A percentile compares a stretch with the other conserved stretches of the same genome.
Evolutionary conservation across 2,329 filamentous ascomycete genomes (phyloP).

Genomic region (Exophiala sp.): DNA sequence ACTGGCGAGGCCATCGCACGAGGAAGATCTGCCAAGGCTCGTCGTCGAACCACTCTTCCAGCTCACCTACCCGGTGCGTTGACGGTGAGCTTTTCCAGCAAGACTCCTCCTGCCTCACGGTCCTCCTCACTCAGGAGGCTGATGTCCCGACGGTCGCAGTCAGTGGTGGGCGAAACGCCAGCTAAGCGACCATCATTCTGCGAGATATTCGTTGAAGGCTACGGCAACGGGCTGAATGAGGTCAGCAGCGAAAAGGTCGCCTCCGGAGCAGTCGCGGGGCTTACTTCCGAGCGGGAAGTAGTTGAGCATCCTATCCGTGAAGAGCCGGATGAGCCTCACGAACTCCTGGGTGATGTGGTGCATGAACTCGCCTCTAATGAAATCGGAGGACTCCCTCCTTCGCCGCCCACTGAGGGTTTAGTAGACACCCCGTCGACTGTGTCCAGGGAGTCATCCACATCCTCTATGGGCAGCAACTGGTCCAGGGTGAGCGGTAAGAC

Average conservation of each 20-base stretch:
- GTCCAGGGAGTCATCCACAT: slow-evolving; percentile 26
- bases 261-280: slow-evolving; percentile 2
- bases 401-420: slow-evolving; percentile 12
- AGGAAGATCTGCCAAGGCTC: slow-evolving; percentile 15
- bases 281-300: slow-evolving; percentile 11
- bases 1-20: slow-evolving; percentile 8
- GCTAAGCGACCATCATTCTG: slow-evolving; percentile 23
- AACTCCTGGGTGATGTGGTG: slow-evolving; percentile 7
- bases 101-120: slow-evolving; percentile 16
- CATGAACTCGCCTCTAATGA: slow-evolving; percentile 15
- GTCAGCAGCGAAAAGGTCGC: slow-evolving; percentile 1
- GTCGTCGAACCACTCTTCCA: slow-evolving; percentile 16
- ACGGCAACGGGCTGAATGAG: slow-evolving; percentile 29
- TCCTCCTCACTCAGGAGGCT: slow-evolving; percentile 23
- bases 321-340: slow-evolving; percentile 6
- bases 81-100: slow-evolving; percentile 12
- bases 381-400: slow-evolving; percentile 1
- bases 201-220: slow-evolving; percentile 27
- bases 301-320: slow-evolving; percentile 6
- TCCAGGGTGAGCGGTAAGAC: slow-evolving; percentile 12
- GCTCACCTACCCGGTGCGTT: slow-evolving; percentile 13
- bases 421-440: slow-evolving; percentile 16
- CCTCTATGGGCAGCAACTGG: slow-evolving; percentile 18
- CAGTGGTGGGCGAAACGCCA: slow-evolving; percentile 10
- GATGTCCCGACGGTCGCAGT: slow-evolving; percentile 9